These are phyloP conservation scores for Fusarium agapanthi DNA, from an alignment of 2,329 filamentous ascomycete species.

Conservation along the genomic window DNA sequence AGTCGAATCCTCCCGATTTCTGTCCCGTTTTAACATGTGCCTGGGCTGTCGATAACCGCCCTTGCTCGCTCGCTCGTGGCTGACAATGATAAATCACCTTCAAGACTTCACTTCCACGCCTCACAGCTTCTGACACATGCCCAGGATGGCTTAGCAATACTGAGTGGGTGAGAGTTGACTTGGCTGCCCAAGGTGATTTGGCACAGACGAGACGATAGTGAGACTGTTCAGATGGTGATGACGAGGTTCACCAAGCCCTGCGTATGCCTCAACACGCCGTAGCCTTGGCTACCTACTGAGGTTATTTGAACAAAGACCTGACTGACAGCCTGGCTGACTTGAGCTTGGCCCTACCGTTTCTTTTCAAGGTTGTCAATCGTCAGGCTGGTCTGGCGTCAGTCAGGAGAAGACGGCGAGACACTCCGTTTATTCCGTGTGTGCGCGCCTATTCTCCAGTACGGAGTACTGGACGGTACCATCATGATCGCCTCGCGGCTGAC, in stretches of 20 bases:
- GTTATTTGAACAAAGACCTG: conserved; percentile 21
- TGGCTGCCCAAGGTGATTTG: conserved; percentile 7
- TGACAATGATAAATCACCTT: conserved; percentile 7
- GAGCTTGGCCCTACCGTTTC: conserved; percentile 24
- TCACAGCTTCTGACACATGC: conserved; percentile 29
- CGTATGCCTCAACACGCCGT: conserved; percentile 10
- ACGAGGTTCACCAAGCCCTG: neutral
- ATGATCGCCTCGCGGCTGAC: neutral
- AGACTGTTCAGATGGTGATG: neutral
- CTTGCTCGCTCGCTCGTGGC: conserved; percentile 14
- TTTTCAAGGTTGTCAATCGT: conserved; percentile 8
- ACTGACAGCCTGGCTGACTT: neutral
- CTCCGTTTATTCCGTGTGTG: conserved; percentile 8
- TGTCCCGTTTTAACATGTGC: conserved; percentile 5
- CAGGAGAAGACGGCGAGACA: neutral
- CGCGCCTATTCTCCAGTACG: neutral
- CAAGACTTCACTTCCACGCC: neutral
- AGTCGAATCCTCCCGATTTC: neutral
- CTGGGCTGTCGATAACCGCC: neutral
- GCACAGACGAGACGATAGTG: neutral
- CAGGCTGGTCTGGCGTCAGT: neutral
- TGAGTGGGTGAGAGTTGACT: conserved; percentile 1
- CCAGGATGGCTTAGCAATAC: conserved; percentile 26
- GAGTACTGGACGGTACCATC: neutral
- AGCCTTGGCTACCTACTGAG: conserved; percentile 16